Evolutionary conservation across 306 rosid genomes (phyloP), one percentile per base, ranked within the genome.

Genomic region (Vigna unguiculata): DNA sequence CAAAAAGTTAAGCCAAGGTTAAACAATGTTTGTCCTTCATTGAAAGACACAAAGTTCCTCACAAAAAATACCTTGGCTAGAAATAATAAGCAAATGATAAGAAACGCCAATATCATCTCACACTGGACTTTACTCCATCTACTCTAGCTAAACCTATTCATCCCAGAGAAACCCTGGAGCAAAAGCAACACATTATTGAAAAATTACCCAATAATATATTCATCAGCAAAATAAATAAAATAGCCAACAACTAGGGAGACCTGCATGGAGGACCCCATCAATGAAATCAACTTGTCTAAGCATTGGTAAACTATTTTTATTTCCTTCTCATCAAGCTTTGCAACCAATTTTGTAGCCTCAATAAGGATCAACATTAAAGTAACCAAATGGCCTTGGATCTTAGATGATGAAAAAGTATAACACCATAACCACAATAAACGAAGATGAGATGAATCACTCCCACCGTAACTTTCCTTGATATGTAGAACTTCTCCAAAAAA

Each of bases 91-190:
- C 99, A 80, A 92, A 95, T 40, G 99, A 92, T 48, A 95, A 85
- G 88, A n/a, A 95, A 95, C 7, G 99, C 99, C 47, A 95, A 76
- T 68, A 95, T 92, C 99, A 95, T 95, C 74, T 92, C 99, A 53
- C 99, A 95, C 83, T 95, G 99, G 57, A 95, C 99, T 86, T 92
- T 95, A 83, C 99, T 95, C n/a, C n/a, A n/a, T n/a, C n/a, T n/a
- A n/a, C n/a, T n/a, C n/a, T n/a, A n/a, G n/a, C n/a, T n/a, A n/a
- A n/a, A n/a, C n/a, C n/a, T n/a, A n/a, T n/a, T 95, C 99, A 95
- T 95, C 59, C 99, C 99, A 30, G 99, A 95, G 87, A 95, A 95
- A 34, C 99, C 99, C 97, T 92, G 85, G 48, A 70, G 19, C 60
- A 80, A 77, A 13, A 74, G 1, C 58, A 25, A 25, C 40, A 51